These are phyloP conservation scores for Suillus bovinus DNA, from an alignment of 768 basidiomycete species.

Conservation along the genomic window DNA sequence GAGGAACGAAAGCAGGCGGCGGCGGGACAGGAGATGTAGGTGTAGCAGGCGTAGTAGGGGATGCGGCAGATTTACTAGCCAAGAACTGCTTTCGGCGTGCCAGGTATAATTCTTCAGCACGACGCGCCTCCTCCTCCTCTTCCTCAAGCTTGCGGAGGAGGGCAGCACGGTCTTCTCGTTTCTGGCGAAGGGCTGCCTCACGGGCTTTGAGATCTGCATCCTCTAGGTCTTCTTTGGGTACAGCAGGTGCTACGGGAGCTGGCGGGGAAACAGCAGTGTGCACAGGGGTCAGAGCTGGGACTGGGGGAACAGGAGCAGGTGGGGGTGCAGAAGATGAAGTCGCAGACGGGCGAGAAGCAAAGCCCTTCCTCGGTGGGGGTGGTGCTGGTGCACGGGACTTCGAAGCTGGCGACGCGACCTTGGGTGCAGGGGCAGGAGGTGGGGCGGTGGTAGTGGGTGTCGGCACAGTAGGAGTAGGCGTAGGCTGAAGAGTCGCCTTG, in stretches of 20 bases:
- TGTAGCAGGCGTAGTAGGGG: conserved; percentile 27
- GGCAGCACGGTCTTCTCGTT: conserved; percentile 69
- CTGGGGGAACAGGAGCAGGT: conserved; percentile 20
- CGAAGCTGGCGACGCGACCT: conserved; percentile 35
- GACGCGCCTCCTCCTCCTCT: conserved; percentile 58
- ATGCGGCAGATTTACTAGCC: conserved; percentile 39
- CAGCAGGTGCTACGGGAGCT: conserved; percentile 29
- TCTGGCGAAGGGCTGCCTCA: conserved; percentile 71
- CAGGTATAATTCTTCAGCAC: conserved; percentile 44
- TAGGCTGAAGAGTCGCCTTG: conserved; percentile 34
- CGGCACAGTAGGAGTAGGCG: conserved; percentile 41
- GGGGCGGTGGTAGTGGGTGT: conserved; percentile 47
- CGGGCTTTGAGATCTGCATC: conserved; percentile 69
- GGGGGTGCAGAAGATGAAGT: conserved; percentile 27
- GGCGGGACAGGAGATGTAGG: conserved; percentile 39
- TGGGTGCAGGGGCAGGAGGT: conserved; percentile 39
- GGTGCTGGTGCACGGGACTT: conserved; percentile 40
- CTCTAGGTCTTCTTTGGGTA: conserved; percentile 68
- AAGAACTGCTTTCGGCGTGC: conserved; percentile 34
- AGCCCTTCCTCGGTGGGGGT: conserved; percentile 32
- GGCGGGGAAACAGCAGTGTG: conserved; percentile 17
- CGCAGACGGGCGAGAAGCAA: conserved; percentile 14
- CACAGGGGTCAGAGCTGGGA: conserved; percentile 27
- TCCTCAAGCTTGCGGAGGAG: conserved; percentile 71
- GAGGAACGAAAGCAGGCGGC: conserved; percentile 34